Percentiles rank a stretch among this genome's conserved stretches.
Conservation (phyloP, 2,329 filamentous ascomycete species). For the Penicillium sp. region DNA sequence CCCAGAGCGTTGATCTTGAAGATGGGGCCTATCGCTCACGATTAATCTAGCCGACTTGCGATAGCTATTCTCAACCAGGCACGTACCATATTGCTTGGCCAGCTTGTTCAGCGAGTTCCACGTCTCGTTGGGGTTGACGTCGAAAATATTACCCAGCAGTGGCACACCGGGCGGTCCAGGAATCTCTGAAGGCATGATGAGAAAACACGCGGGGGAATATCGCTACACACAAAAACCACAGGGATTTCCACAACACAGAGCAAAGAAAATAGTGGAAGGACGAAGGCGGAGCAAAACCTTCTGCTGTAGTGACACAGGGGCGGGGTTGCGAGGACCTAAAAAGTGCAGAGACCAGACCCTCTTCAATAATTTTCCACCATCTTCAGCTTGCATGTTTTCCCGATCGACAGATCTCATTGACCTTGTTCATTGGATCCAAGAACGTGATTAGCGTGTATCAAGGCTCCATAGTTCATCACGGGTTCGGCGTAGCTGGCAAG, state of each 20-base stretch:
- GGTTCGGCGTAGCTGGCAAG: conserved; percentile 25
- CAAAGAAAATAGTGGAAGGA: not conserved
- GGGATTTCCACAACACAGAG: not conserved
- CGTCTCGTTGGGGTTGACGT: conserved; percentile 54
- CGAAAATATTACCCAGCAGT: conserved; percentile 57
- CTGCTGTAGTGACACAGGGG: conserved; percentile 4
- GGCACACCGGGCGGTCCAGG: conserved; percentile 56
- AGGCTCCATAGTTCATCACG: conserved; percentile 29
- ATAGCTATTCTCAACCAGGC: not conserved
- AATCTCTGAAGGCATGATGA: conserved; percentile 52
- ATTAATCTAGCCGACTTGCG: not conserved
- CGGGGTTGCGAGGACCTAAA: conserved; percentile 14
- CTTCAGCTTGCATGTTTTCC: conserved; percentile 23
- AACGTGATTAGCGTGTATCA: conserved; percentile 15
- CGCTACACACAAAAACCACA: conserved; percentile 8
- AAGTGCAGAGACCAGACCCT: conserved; percentile 6
- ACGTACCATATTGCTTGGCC: conserved; percentile 52
- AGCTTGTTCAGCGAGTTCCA: conserved; percentile 56
- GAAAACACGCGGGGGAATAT: conserved; percentile 4
- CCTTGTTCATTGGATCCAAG: conserved; percentile 15
- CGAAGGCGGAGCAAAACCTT: conserved; percentile 1
- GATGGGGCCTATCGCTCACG: conserved; percentile 56
- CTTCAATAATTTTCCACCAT: conserved; percentile 17
- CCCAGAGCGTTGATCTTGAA: conserved; percentile 58
- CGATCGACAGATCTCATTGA: conserved; percentile 28